phyloP scores from a whole-genome alignment of 1,284 basidiomycete genomes.

The Cryptococcus hybrid region DNA sequence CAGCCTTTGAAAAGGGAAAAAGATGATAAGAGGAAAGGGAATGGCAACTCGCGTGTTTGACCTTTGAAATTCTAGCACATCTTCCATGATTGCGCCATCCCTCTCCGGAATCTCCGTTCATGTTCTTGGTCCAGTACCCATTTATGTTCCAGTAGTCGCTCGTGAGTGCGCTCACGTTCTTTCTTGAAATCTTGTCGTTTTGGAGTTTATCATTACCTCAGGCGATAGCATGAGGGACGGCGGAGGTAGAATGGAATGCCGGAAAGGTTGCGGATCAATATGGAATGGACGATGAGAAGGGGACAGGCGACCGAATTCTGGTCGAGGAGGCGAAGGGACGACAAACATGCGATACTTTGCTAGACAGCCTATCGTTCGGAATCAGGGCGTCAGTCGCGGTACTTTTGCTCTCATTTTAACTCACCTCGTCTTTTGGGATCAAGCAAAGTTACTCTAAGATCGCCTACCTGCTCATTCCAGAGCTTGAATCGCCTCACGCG shows the following conservation, averaged over 20 bases:
- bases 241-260: background rate
- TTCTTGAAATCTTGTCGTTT: background rate
- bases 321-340: background rate
- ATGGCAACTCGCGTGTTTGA: conserved; percentile 13
- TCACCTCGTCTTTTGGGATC: conserved; percentile 29
- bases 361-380: background rate
- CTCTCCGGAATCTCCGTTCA: conserved; percentile 27
- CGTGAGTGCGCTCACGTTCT: conserved; percentile 6
- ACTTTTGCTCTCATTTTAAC: conserved; percentile 1
- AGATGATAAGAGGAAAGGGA: no score
- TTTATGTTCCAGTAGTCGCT: conserved; percentile 20
- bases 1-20: background rate
- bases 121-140: conserved; percentile 32
- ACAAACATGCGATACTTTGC: background rate
- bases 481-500: conserved; percentile 26
- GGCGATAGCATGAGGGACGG: background rate
- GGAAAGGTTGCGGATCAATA: background rate
- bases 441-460: conserved; percentile 19
- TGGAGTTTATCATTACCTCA: background rate
- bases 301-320: background rate
- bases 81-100: conserved; percentile 20
- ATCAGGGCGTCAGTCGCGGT: no score
- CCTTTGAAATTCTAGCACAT: conserved; percentile 18
- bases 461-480: conserved; percentile 21
- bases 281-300: background rate